A percentile compares a stretch with the other conserved stretches of the same genome.
These are phyloP conservation scores for Aspergillus novofumigatus DNA, from an alignment of 2,329 filamentous ascomycete genomes.

Conservation along the genomic window DNA sequence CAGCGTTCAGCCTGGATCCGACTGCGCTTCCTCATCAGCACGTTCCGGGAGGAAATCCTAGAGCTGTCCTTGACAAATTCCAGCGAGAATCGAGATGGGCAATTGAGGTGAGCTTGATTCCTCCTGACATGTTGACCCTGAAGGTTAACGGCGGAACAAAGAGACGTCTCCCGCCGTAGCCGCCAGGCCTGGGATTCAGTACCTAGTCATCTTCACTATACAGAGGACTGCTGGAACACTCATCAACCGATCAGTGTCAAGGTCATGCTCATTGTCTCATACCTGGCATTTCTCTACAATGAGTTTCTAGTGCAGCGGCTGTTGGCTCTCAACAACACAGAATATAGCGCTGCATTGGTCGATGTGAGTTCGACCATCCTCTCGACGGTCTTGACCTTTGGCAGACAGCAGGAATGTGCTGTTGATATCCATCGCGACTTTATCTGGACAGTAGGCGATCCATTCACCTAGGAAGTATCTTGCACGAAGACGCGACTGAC, in stretches of 20 bases:
- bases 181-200: slow-evolving; percentile 18
- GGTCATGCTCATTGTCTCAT: slow-evolving; percentile 29
- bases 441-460: slow-evolving; percentile 14
- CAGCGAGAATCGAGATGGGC: slow-evolving; percentile 6
- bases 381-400: slow-evolving; percentile 19
- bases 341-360: slow-evolving; percentile 14
- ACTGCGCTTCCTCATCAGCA: slow-evolving; percentile 21
- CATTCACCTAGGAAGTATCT: neutral
- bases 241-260: slow-evolving; percentile 21
- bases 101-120: slow-evolving; percentile 16
- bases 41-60: slow-evolving; percentile 24
- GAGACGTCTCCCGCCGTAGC: slow-evolving; percentile 21
- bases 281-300: slow-evolving; percentile 25
- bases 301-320: slow-evolving; percentile 25
- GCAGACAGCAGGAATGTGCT: slow-evolving; percentile 17
- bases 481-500: neutral
- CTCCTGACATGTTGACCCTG: neutral
- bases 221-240: slow-evolving; percentile 13
- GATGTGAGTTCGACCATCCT: slow-evolving; percentile 21
- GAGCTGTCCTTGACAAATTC: slow-evolving; percentile 20
- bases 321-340: slow-evolving; percentile 21
- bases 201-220: slow-evolving; percentile 20
- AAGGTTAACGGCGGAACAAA: neutral
- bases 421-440: slow-evolving; percentile 23
- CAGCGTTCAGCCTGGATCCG: slow-evolving; percentile 23